Evolutionary conservation across 345 rosid genomes (phyloP).

Genomic region (Citrus trifoliata): DNA sequence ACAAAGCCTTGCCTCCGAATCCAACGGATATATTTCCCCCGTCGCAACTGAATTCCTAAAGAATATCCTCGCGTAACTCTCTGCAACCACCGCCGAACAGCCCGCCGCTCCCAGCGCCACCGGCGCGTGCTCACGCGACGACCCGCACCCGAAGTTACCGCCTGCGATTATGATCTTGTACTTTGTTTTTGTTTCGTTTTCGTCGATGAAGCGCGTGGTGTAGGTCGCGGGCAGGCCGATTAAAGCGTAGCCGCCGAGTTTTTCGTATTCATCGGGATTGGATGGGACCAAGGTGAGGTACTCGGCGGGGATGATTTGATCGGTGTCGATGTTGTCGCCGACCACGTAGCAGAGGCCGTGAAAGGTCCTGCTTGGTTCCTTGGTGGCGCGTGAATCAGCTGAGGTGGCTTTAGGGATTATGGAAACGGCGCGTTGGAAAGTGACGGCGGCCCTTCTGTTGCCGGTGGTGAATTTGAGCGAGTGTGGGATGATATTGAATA

Average conservation of each 20-base stretch:
- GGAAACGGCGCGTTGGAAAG: slow-evolving; percentile 4
- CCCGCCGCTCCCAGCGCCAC: slow-evolving; percentile 94
- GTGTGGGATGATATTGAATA: slow-evolving; percentile 11
- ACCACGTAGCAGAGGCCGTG: slow-evolving; percentile 92
- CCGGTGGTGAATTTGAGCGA: slow-evolving; percentile 20
- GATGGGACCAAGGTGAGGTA: slow-evolving; percentile 87
- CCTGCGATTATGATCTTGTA: slow-evolving; percentile 75
- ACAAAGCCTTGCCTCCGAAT: slow-evolving; percentile 72
- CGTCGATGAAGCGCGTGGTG: slow-evolving; percentile 59
- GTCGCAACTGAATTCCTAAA: slow-evolving; percentile 91
- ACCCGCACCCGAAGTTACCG: slow-evolving; percentile 92
- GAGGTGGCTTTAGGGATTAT: slow-evolving; percentile 25
- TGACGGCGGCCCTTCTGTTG: not conserved
- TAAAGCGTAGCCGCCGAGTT: slow-evolving; percentile 82
- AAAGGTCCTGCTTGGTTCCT: slow-evolving; percentile 30
- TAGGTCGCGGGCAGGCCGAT: slow-evolving; percentile 72
- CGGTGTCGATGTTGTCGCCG: slow-evolving; percentile 95
- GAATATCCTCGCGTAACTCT: slow-evolving; percentile 84
- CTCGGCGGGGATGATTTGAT: slow-evolving; percentile 93
- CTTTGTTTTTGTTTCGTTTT: slow-evolving; percentile 51
- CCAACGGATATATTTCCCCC: slow-evolving; percentile 78
- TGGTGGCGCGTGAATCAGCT: slow-evolving; percentile 19
- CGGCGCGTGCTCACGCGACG: slow-evolving; percentile 95
- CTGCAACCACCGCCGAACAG: slow-evolving; percentile 71
- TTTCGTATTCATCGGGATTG: slow-evolving; percentile 74